Evolutionary conservation across 495 filamentous ascomycete species (phyloP), one percentile per base, ranked within the genome.

Genomic region (Neurospora sp.): DNA sequence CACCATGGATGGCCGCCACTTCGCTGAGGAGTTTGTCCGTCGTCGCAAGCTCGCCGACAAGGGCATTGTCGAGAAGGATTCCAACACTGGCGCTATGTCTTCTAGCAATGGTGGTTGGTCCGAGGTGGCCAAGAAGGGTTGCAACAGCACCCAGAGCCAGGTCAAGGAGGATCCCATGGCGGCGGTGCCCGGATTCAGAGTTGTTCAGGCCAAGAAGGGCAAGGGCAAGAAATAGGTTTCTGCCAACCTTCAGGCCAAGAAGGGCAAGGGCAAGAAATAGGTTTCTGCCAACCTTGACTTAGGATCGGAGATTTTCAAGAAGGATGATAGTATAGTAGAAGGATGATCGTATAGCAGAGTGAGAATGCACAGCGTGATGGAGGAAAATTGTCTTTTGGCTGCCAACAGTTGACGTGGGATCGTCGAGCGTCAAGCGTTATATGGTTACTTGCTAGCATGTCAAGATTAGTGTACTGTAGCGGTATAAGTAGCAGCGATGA

Each of bases 111-210:
- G 93, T 72, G 96, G 96, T 37, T 98, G 96, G 96, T 97, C 89
- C 78, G 96, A 98, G 84, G 96, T 99, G 76, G 96, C 96, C 10
- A 98, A 98, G 89, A 97, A 97, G 87, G 86, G 85, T 76, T 82
- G 80, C 70, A 80, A 73, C 39, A 78, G 27, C 27, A 42, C 7
- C 20, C 54, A 31, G 44, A 48, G 54, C 27, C 27, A 79, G 20
- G 75, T 80, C 41, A 83, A 81, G 74, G 84, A 87, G 39, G 86
- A 88, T n/a, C 77, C 80, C 81, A 85, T 66, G 54, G 54, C 54
- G 4, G 54, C 74, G 86, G 83, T 78, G 41, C 84, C 89, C 11
- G 89, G 89, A 7, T 98, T 97, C 84, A 93, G 93, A 85, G 91
- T 98, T 59, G 95, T 98, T 48, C 89, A 92, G 62, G 88, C 90